Percentiles rank a stretch among this genome's conserved stretches.
Conservation (phyloP, 1,284 basidiomycete genomes). For the Paramarasmius palmivorus region DNA sequence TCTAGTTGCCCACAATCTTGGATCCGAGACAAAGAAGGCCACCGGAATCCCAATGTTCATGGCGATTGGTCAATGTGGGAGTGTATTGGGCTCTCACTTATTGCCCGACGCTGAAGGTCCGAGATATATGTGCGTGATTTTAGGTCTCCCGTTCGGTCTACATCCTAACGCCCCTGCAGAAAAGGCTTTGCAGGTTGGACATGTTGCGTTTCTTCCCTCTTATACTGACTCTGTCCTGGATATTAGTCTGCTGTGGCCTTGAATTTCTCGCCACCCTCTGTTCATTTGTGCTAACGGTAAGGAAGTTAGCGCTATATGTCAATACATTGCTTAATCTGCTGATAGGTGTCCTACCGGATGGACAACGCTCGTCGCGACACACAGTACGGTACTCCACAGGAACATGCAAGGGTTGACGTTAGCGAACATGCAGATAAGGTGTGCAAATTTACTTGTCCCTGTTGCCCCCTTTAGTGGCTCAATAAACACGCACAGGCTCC, state of each 20-base stretch:
- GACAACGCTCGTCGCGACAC: slow-evolving; percentile 62
- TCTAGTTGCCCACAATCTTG: slow-evolving; percentile 70
- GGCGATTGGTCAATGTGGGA: slow-evolving; percentile 75
- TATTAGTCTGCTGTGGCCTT: slow-evolving; percentile 55
- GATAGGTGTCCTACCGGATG: slow-evolving; percentile 58
- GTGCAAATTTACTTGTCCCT: slow-evolving; percentile 14
- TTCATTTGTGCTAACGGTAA: slow-evolving; percentile 53
- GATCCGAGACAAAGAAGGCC: slow-evolving; percentile 77
- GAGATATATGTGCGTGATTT: slow-evolving; percentile 50
- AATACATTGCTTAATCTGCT: slow-evolving; percentile 1
- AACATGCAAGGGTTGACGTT: slow-evolving; percentile 59
- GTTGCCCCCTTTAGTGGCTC: background rate
- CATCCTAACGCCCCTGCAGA: slow-evolving; percentile 30
- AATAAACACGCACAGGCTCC: slow-evolving; percentile 35
- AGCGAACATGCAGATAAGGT: slow-evolving; percentile 69
- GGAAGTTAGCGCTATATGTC: slow-evolving; percentile 19
- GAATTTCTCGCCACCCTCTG: slow-evolving; percentile 59
- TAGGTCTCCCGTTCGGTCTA: no score
- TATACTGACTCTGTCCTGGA: slow-evolving; percentile 8
- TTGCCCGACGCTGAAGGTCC: slow-evolving; percentile 68
- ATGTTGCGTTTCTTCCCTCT: background rate
- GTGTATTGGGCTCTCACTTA: slow-evolving; percentile 70
- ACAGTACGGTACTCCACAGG: slow-evolving; percentile 53
- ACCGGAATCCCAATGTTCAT: slow-evolving; percentile 75
- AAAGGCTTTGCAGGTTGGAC: slow-evolving; percentile 61